phyloP scores from a whole-genome alignment of 2,329 filamentous ascomycete genomes.

The Chaetomium sp. region DNA sequence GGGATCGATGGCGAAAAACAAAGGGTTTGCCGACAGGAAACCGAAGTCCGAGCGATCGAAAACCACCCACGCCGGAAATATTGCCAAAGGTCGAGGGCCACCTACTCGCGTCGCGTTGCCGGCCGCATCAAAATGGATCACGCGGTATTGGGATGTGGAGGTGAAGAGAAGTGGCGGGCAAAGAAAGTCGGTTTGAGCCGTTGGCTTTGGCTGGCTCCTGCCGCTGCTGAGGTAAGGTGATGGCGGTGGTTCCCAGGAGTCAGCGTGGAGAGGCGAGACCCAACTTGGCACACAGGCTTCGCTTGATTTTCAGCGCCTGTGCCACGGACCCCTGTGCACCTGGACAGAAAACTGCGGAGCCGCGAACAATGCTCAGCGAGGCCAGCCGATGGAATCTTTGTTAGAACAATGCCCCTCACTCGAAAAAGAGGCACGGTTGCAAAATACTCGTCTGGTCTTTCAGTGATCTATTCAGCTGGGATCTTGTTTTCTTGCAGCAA shows the following conservation, averaged over 20 bases:
- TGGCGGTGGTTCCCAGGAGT: slow-evolving; percentile 13
- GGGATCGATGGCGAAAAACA: background rate
- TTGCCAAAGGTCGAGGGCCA: background rate
- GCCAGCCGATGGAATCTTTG: background rate
- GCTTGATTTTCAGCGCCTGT: slow-evolving; percentile 9
- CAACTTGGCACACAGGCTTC: slow-evolving; percentile 11
- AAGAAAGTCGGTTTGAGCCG: slow-evolving; percentile 6
- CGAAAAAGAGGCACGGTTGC: background rate
- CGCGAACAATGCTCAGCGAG: background rate
- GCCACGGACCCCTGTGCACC: slow-evolving; percentile 9
- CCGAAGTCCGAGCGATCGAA: background rate
- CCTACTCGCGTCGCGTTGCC: background rate
- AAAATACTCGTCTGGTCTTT: too few relatives aligned
- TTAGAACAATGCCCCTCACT: background rate
- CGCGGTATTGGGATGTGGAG: background rate
- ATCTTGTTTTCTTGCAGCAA: too few relatives aligned
- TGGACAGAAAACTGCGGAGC: slow-evolving; percentile 3
- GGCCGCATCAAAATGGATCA: background rate
- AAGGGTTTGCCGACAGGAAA: background rate
- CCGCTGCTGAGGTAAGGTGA: slow-evolving; percentile 16
- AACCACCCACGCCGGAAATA: background rate
- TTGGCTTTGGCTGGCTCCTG: slow-evolving; percentile 7
- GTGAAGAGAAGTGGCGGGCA: background rate
- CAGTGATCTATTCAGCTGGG: background rate
- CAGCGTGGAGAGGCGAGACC: slow-evolving; percentile 19